Conservation (phyloP, 345 rosid species). For the Leavenworthia alabamica region DNA sequence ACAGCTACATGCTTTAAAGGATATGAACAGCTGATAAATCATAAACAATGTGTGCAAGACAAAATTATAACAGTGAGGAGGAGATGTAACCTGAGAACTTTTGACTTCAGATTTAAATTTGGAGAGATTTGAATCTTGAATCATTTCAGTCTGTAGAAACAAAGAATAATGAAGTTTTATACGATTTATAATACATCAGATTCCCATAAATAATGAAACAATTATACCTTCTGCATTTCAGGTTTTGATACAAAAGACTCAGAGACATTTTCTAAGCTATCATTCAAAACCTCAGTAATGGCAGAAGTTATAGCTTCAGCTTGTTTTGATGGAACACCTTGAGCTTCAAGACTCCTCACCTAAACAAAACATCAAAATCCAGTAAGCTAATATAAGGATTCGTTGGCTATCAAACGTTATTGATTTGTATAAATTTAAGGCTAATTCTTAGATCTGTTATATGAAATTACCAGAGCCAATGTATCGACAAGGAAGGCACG, state of each 20-base stretch:
- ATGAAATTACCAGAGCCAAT: constrained; percentile 64
- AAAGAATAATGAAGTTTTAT: neutral
- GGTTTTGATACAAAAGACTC: constrained; percentile 71
- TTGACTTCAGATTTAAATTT: constrained; percentile 81
- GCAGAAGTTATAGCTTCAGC: constrained; percentile 91
- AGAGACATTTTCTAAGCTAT: constrained; percentile 83
- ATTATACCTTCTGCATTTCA: constrained; percentile 90
- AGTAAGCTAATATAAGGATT: neutral
- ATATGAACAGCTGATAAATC: neutral
- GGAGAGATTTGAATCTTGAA: constrained; percentile 71
- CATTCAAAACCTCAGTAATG: constrained; percentile 77
- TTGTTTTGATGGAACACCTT: constrained; percentile 86
- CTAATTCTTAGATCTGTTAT: neutral
- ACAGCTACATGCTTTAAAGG: neutral
- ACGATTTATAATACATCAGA: too few relatives aligned
- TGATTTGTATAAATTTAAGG: too few relatives aligned
- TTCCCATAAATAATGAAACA: neutral
- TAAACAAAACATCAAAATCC: neutral
- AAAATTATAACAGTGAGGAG: too few relatives aligned
- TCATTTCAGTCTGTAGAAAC: constrained; percentile 55
- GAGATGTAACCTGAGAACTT: constrained; percentile 63
- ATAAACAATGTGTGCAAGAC: neutral
- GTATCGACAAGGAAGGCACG: constrained; percentile 93
- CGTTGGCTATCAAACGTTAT: too few relatives aligned
- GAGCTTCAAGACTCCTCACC: constrained; percentile 86